A percentile compares a stretch with the other conserved stretches of the same genome.
Conservation (phyloP, 2,329 filamentous ascomycete genomes). For the Penicillium carneum region DNA sequence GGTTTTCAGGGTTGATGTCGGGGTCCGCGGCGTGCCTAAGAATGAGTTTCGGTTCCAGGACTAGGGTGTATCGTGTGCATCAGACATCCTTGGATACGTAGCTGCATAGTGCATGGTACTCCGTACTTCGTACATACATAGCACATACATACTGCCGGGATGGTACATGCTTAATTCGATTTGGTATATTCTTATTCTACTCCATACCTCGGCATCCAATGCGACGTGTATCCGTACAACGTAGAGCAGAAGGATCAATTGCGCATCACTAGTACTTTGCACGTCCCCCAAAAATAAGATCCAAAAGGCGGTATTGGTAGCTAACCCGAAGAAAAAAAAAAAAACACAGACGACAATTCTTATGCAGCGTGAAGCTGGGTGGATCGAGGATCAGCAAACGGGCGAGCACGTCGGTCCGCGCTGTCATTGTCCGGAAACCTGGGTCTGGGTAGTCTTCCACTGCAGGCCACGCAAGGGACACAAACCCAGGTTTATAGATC, state of each 20-base stretch:
- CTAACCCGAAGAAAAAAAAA: neutral
- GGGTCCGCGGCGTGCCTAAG: slow-evolving; percentile 68
- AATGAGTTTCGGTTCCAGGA: slow-evolving; percentile 67
- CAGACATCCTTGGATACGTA: neutral
- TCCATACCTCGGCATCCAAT: neutral
- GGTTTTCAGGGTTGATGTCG: slow-evolving; percentile 79
- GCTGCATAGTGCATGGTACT: neutral
- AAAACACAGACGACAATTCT: slow-evolving; percentile 4
- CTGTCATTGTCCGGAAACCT: slow-evolving; percentile 23
- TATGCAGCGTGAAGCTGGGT: slow-evolving; percentile 10
- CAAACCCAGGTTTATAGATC: slow-evolving; percentile 18
- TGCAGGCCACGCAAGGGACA: slow-evolving; percentile 32
- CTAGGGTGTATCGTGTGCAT: slow-evolving; percentile 8
- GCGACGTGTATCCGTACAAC: neutral
- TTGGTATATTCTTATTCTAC: slow-evolving; percentile 5
- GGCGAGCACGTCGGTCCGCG: slow-evolving; percentile 30
- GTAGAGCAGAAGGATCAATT: slow-evolving; percentile 10
- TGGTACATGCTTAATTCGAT: neutral
- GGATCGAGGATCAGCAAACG: slow-evolving; percentile 34
- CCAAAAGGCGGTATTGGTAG: slow-evolving; percentile 12
- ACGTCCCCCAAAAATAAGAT: neutral
- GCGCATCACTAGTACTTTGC: slow-evolving; percentile 10
- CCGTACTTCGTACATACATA: neutral
- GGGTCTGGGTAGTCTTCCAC: slow-evolving; percentile 4
- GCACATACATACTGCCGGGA: neutral